Evolutionary conservation across 495 filamentous ascomycete genomes (phyloP), one percentile per base, ranked within the genome.

Genomic region (Hapsidospora chrysogenum): DNA sequence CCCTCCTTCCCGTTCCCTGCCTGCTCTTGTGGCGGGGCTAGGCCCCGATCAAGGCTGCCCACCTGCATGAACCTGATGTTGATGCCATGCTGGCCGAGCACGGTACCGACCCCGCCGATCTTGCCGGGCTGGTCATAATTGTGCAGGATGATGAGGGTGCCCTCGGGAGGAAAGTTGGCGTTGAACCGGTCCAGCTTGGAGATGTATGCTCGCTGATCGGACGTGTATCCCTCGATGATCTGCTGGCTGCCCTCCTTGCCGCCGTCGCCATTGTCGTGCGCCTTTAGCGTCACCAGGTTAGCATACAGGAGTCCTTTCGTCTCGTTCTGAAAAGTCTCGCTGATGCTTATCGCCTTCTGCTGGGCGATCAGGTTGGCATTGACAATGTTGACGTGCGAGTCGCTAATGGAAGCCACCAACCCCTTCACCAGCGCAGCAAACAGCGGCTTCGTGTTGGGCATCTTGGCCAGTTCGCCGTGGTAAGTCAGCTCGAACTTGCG

Each of bases 31-130:
- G 41, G 36, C 41, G 39, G 33, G 44, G 32, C 38, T 39, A 58
- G n/a, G 35, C 62, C 56, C 14, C 58, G 54, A 29, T 61, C 54
- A 22, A 64, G 31, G 4, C 52, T 47, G 8, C 74, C 75, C 19
- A 83, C 78, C 38, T 61, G 70, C 78, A 81, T 83, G 45, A 70
- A 79, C 28, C 57, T 65, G 42, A 81, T 79, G 47, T 83, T 83
- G 31, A 83, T 68, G 0, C 62, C 68, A 28, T 74, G 66, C 33
- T 57, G 58, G 0, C 76, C 77, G 26, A 83, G 53, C 36, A 66
- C 57, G 19, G 57, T 62, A 1, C 77, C 77, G 13, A 83, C 78
- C 15, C 72, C 64, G 9, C 77, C 78, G 47, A 83, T 83, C 57
- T 77, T 80, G 15, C 77, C 78, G 0, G 74, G 75, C 40, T 70